Evolutionary conservation across 495 filamentous ascomycete genomes (phyloP).

Genomic region (Xylaria palmicola): DNA sequence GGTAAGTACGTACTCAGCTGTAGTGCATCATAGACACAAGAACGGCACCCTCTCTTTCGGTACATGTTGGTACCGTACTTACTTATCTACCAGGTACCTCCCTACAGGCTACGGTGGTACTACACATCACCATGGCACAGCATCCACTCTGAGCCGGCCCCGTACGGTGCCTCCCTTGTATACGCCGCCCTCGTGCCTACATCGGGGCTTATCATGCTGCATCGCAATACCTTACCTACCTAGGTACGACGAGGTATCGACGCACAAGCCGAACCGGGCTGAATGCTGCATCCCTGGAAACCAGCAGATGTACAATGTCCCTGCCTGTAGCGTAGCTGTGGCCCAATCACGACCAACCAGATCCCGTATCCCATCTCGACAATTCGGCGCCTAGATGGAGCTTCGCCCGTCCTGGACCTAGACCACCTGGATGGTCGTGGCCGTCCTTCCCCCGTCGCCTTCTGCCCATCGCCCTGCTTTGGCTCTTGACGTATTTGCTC

Average conservation of each 20-base stretch:
- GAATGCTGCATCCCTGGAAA: background rate
- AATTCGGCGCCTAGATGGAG: background rate
- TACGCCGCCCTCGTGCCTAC: no score
- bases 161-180: no score
- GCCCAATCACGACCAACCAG: conserved; percentile 2
- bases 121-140: no score
- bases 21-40: background rate
- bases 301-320: conserved; percentile 3
- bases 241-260: no score
- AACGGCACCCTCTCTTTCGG: background rate
- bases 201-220: no score
- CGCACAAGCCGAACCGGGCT: background rate
- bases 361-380: conserved; percentile 1
- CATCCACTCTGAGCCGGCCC: no score
- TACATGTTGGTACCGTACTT: no score
- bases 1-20: background rate
- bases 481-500: background rate
- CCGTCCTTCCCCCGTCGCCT: background rate
- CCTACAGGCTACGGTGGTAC: no score
- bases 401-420: background rate
- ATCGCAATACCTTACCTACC: no score
- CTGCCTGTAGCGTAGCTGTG: background rate
- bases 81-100: background rate
- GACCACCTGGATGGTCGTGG: background rate
- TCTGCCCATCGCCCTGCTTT: background rate